Evolutionary conservation across 2,329 filamentous ascomycete species (phyloP).

Genomic region (Colletotrichum noveboracense): DNA sequence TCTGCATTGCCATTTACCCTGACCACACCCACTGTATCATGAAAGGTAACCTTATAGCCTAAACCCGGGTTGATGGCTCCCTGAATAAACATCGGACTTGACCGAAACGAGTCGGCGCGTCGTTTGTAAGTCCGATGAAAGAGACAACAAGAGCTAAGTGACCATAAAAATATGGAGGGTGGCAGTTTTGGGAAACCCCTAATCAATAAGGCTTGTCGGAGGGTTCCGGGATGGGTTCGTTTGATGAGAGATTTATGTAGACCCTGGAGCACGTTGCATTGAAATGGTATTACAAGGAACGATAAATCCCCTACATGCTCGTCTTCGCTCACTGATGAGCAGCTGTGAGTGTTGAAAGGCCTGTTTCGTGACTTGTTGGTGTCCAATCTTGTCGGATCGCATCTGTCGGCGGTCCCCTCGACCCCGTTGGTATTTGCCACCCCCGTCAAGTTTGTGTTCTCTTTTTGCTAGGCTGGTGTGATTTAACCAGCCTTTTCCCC

Average conservation of each 20-base stretch:
- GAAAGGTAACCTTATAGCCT: neutral
- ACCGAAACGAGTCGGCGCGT: neutral
- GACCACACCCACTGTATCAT: neutral
- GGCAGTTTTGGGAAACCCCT: neutral
- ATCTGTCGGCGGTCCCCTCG: neutral
- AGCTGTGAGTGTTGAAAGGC: neutral
- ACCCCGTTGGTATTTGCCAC: neutral
- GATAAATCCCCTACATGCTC: accelerated
- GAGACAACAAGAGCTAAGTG: neutral
- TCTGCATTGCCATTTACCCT: neutral
- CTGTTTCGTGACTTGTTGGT: neutral
- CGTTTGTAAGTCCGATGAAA: neutral
- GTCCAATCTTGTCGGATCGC: neutral
- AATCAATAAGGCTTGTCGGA: neutral
- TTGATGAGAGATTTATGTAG: neutral
- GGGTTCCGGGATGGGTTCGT: neutral
- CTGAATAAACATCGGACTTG: neutral
- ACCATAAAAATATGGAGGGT: neutral
- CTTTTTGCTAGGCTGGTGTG: neutral
- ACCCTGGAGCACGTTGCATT: neutral
- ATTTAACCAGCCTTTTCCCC: neutral
- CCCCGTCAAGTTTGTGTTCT: neutral
- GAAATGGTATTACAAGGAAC: neutral
- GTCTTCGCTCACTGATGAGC: neutral
- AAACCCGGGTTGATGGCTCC: neutral